A percentile compares a stretch with the other conserved stretches of the same genome.
Evolutionary conservation across 805 yeast species (phyloP).

Genomic region (Candida taoyuanica): DNA sequence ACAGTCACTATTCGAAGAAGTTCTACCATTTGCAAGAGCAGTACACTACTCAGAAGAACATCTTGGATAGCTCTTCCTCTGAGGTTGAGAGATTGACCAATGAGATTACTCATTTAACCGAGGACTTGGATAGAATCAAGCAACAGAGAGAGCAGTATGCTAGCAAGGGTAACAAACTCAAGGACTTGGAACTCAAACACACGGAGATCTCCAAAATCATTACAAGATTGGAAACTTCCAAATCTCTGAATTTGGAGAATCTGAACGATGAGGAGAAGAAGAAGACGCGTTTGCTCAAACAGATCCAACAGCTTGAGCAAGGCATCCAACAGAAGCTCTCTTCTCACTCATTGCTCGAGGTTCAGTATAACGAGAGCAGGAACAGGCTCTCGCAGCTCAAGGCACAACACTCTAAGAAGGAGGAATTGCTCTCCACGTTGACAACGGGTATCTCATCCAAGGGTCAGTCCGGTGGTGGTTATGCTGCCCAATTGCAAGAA

Average conservation of each 20-base stretch:
- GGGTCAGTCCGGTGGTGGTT: slow-evolving; percentile 74
- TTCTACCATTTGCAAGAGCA: slow-evolving; percentile 41
- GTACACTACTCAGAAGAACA: slow-evolving; percentile 37
- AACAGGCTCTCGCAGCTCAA: slow-evolving; percentile 41
- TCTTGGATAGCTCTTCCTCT: slow-evolving; percentile 37
- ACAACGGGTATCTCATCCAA: slow-evolving; percentile 87
- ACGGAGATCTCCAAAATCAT: slow-evolving; percentile 53
- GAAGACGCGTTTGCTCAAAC: slow-evolving; percentile 30
- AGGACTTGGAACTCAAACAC: slow-evolving; percentile 56
- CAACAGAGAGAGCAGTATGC: slow-evolving; percentile 51
- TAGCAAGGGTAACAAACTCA: slow-evolving; percentile 54
- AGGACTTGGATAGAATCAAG: slow-evolving; percentile 55
- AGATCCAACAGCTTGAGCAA: slow-evolving; percentile 31
- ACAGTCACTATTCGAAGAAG: slow-evolving; percentile 36
- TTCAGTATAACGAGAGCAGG: slow-evolving; percentile 41
- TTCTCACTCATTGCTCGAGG: slow-evolving; percentile 38
- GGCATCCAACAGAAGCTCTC: slow-evolving; percentile 34
- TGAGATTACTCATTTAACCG: slow-evolving; percentile 56
- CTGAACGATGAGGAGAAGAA: slow-evolving; percentile 47
- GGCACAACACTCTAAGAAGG: slow-evolving; percentile 50
- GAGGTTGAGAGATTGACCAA: slow-evolving; percentile 41
- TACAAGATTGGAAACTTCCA: slow-evolving; percentile 63
- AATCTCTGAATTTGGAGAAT: slow-evolving; percentile 53
- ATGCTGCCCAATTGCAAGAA: slow-evolving; percentile 62
- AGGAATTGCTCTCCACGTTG: slow-evolving; percentile 74